Evolutionary conservation across 2,329 filamentous ascomycete genomes (phyloP).

Genomic region (Plenodomus biglobosus): DNA sequence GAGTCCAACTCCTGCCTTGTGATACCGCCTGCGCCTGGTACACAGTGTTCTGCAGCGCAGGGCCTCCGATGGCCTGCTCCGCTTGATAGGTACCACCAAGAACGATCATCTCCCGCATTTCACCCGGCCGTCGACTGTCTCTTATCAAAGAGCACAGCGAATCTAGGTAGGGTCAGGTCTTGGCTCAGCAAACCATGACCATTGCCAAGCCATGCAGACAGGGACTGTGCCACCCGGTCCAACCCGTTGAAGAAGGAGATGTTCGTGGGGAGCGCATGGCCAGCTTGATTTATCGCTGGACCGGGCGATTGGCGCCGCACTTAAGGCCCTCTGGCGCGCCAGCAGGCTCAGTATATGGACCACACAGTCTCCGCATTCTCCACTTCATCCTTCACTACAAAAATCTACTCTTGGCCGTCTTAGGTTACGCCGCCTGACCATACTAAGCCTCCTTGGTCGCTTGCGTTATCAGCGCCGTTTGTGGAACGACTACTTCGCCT

Average conservation of each 20-base stretch:
- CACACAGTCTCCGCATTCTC: conserved; percentile 7
- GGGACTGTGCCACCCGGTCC: conserved; percentile 12
- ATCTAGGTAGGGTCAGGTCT: conserved; percentile 15
- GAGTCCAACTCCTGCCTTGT: background rate
- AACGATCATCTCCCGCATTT: conserved; percentile 5
- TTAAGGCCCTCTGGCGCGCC: conserved; percentile 16
- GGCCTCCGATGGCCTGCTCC: too few species aligned
- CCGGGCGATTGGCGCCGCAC: conserved; percentile 25
- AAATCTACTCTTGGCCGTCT: conserved; percentile 23
- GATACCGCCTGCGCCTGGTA: too few species aligned
- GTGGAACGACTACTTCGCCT: conserved; percentile 8
- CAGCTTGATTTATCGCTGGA: conserved; percentile 14
- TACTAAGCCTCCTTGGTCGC: conserved; percentile 17
- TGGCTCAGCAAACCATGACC: conserved; percentile 18
- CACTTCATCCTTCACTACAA: conserved; percentile 17
- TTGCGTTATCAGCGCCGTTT: conserved; percentile 18
- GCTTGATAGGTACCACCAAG: background rate
- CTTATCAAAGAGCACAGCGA: conserved; percentile 13
- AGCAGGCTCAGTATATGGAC: conserved; percentile 8
- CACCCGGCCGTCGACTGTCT: conserved; percentile 12
- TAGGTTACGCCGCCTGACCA: conserved; percentile 19
- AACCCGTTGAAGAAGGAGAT: conserved; percentile 23
- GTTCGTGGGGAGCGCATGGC: conserved; percentile 16
- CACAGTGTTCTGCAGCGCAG: background rate
- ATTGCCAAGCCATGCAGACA: conserved; percentile 19